Percentiles rank a stretch among this genome's conserved stretches.
These are phyloP conservation scores for Bathelium albidoporum DNA, from an alignment of 495 filamentous ascomycete genomes.

Conservation along the genomic window DNA sequence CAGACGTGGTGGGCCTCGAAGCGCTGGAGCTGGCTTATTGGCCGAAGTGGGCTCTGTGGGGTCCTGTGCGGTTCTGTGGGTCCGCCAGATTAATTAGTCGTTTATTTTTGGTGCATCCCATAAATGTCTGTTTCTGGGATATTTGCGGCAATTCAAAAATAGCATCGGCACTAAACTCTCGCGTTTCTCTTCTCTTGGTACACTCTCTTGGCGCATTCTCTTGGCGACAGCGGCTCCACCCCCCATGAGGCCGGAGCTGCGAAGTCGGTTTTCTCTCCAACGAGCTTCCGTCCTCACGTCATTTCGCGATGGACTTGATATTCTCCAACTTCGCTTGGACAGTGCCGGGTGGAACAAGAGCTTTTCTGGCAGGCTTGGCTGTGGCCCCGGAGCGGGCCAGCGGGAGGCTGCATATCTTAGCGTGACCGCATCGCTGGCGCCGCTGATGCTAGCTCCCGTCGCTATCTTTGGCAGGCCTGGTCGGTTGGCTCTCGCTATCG, in stretches of 20 bases:
- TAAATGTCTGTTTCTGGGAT: not conserved
- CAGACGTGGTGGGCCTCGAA: not conserved
- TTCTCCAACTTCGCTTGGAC: not conserved
- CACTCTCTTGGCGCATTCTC: not conserved
- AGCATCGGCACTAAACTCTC: not conserved
- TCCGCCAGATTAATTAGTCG: not conserved
- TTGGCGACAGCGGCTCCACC: too few relatives aligned
- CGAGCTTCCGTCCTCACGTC: too few relatives aligned
- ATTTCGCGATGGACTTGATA: not conserved
- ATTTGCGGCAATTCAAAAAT: not conserved
- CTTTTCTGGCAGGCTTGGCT: not conserved
- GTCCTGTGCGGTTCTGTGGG: not conserved
- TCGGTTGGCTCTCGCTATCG: not conserved
- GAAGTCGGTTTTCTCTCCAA: too few relatives aligned
- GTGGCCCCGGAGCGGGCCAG: not conserved
- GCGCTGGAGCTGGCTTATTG: not conserved
- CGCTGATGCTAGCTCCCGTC: not conserved
- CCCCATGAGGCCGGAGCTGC: too few relatives aligned
- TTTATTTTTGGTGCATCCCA: not conserved
- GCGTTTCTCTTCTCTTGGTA: too few relatives aligned
- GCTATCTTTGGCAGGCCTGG: not conserved
- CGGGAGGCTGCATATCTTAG: constrained; percentile 3
- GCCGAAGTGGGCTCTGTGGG: not conserved
- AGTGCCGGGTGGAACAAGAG: not conserved
- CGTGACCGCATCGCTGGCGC: not conserved